A percentile compares a stretch with the other conserved stretches of the same genome.
phyloP scores from a whole-genome alignment of 176 grass and related monocot genomes.

The sorghum (Sorghum bicolor) region Sorghum_bicolor_NCBIv3 NC_012870.2:67028501-67029000 shows the following conservation, averaged over 20 bases:
- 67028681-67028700: not conserved
- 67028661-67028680: not conserved
- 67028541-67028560: not conserved
- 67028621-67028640: not conserved
- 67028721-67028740: not conserved
- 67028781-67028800: conserved; percentile 2
- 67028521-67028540: conserved; percentile 4
- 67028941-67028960: conserved; percentile 10
- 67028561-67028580: conserved; percentile 1
- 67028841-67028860: conserved; percentile 88
- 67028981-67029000: not conserved
- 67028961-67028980: conserved; percentile 23
- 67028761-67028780: conserved; percentile 16
- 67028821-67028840: conserved; percentile 98
- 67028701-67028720: not conserved
- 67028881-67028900: conserved; percentile 96
- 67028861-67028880: conserved; percentile 99
- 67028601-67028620: not conserved
- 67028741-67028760: not conserved
- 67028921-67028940: conserved; percentile 80
- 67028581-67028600: not conserved
- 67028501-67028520: not conserved
- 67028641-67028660: not conserved
- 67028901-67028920: conserved; percentile 94
- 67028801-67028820: conserved; percentile 82